phyloP scores from a whole-genome alignment of 495 filamentous ascomycete genomes.

The Parachaetomium inaequale region DNA sequence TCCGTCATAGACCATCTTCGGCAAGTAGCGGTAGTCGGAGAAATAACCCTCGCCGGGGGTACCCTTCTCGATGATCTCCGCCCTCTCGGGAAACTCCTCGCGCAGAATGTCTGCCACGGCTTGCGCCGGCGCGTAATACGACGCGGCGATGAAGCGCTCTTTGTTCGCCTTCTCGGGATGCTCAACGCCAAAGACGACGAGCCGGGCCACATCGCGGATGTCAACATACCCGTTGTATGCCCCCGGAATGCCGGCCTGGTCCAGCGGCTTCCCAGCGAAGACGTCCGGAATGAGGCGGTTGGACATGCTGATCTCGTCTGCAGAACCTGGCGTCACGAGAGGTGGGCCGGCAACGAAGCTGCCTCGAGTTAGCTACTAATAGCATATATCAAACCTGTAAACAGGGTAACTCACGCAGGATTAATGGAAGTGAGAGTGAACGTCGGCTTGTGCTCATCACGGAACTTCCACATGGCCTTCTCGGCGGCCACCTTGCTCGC shows the following conservation, averaged over 20 bases:
- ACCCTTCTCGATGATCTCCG: slow-evolving; percentile 34
- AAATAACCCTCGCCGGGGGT: slow-evolving; percentile 40
- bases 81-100: slow-evolving; percentile 34
- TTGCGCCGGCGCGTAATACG: slow-evolving; percentile 31
- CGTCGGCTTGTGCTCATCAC: slow-evolving; percentile 43
- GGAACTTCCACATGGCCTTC: slow-evolving; percentile 50
- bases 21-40: slow-evolving; percentile 17
- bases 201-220: slow-evolving; percentile 43
- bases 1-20: slow-evolving; percentile 25
- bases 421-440: slow-evolving; percentile 53
- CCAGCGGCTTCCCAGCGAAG: slow-evolving; percentile 23
- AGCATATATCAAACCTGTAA: background rate
- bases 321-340: slow-evolving; percentile 19
- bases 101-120: slow-evolving; percentile 41
- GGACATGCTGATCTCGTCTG: slow-evolving; percentile 23
- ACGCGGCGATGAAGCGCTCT: slow-evolving; percentile 36
- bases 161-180: slow-evolving; percentile 33
- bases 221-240: slow-evolving; percentile 34
- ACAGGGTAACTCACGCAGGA: slow-evolving; percentile 29
- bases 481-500: slow-evolving; percentile 56
- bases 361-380: background rate
- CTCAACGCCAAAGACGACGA: slow-evolving; percentile 38
- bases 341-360: slow-evolving; percentile 35
- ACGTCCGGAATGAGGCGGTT: slow-evolving; percentile 24
- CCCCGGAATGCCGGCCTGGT: background rate